phyloP scores from a whole-genome alignment of 805 yeast genomes.

The Schizosaccharomyces lindneri region DNA sequence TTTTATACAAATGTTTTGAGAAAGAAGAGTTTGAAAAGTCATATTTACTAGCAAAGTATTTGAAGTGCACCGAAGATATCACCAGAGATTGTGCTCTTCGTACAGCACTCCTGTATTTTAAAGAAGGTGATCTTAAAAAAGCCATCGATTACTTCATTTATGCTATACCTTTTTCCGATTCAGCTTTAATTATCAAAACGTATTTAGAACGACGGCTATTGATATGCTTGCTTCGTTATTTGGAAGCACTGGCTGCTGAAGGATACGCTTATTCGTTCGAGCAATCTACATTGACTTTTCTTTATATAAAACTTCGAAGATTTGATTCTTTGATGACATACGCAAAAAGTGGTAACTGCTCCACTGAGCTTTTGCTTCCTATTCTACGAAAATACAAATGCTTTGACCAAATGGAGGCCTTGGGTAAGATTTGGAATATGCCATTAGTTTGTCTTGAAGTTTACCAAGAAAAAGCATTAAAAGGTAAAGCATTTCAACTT shows the following conservation, averaged over 20 bases:
- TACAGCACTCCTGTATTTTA: background rate
- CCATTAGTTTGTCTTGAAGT: background rate
- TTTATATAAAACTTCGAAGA: background rate
- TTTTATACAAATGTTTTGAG: background rate
- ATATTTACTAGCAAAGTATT: background rate
- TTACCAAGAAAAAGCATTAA: background rate
- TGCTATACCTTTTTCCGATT: background rate
- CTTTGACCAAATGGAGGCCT: background rate
- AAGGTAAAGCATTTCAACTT: background rate
- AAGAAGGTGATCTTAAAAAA: background rate
- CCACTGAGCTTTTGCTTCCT: background rate
- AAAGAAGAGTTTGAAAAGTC: background rate
- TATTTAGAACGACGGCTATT: background rate
- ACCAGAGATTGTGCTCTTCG: background rate
- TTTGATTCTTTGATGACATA: background rate
- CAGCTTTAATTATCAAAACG: background rate
- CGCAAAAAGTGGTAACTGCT: background rate
- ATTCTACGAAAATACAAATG: background rate
- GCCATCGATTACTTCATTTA: background rate
- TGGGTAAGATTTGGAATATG: background rate
- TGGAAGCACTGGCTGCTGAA: background rate
- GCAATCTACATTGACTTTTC: background rate
- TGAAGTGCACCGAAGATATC: background rate
- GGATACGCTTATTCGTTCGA: background rate
- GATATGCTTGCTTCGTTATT: background rate